Percentiles rank a stretch among this genome's conserved stretches.
These are phyloP conservation scores for Elaeagnus macrophylla DNA, from an alignment of 306 rosid species.

Conservation along the genomic window DNA sequence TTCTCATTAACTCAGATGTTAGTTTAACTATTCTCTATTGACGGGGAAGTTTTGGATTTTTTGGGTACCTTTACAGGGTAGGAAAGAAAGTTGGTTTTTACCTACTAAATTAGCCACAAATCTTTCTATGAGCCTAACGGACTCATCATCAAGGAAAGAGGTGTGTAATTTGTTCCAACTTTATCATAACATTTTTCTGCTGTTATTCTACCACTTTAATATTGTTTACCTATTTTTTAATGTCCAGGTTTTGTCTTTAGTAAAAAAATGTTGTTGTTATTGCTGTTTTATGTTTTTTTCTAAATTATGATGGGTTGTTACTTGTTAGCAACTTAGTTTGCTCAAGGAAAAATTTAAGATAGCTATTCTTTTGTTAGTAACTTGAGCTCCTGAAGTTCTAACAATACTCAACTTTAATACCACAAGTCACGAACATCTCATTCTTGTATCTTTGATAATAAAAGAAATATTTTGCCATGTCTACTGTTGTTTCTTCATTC, in stretches of 20 bases:
- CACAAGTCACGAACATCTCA: too few relatives aligned
- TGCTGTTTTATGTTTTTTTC: neutral
- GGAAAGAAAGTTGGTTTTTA: conserved; percentile 92
- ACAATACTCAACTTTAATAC: too few relatives aligned
- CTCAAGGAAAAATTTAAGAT: too few relatives aligned
- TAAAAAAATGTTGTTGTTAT: neutral
- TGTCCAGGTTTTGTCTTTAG: conserved; percentile 7
- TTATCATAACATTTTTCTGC: neutral
- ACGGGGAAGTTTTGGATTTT: conserved; percentile 3
- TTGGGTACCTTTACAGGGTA: conserved; percentile 48
- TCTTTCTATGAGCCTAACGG: conserved; percentile 88
- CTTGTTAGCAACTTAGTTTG: too few relatives aligned
- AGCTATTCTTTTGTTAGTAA: too few relatives aligned
- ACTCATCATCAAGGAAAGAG: conserved; percentile 72
- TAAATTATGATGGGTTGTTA: neutral
- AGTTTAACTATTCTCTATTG: conserved; percentile 13
- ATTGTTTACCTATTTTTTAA: conserved; percentile 10
- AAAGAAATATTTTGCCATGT: conserved; percentile 3
- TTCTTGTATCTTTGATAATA: too few relatives aligned
- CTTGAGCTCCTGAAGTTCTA: too few relatives aligned
- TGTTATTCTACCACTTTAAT: neutral
- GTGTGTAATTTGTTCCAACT: conserved; percentile 19
- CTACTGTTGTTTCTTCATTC: neutral
- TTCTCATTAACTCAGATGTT: conserved; percentile 17
- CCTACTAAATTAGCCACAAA: conserved; percentile 93